These are phyloP conservation scores for Moelleriella libera DNA, from an alignment of 2,329 filamentous ascomycete genomes.

Conservation along the genomic window DNA sequence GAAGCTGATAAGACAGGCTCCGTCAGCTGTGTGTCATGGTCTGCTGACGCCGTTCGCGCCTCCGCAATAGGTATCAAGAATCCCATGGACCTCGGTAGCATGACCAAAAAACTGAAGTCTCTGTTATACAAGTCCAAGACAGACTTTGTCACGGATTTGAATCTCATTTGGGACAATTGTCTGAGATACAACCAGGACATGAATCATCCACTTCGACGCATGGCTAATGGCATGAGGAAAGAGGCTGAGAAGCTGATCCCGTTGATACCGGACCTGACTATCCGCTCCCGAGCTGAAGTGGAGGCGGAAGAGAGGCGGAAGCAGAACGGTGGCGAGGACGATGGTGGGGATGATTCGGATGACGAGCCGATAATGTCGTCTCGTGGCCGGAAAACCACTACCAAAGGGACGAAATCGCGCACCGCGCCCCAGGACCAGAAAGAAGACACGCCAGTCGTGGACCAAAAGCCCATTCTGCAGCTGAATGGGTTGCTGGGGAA, in stretches of 20 bases:
- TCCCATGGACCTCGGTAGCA: constrained; percentile 92
- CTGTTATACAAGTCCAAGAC: constrained; percentile 75
- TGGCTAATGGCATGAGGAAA: constrained; percentile 92
- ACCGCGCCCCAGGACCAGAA: constrained; percentile 61
- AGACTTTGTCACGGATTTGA: constrained; percentile 87
- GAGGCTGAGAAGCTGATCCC: constrained; percentile 95
- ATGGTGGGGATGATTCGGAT: constrained; percentile 80
- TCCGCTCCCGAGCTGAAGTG: constrained; percentile 84
- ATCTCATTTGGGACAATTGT: constrained; percentile 95
- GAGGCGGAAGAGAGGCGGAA: constrained; percentile 77
- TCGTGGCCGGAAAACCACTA: constrained; percentile 68
- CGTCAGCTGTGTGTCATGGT: constrained; percentile 1
- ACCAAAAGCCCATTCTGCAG: constrained; percentile 59
- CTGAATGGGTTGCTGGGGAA: constrained; percentile 49
- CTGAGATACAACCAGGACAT: constrained; percentile 89
- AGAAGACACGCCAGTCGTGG: constrained; percentile 64
- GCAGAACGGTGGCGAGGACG: constrained; percentile 72
- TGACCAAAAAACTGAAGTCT: constrained; percentile 93
- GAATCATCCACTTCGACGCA: constrained; percentile 74
- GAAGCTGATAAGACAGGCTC: no score
- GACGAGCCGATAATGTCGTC: constrained; percentile 98
- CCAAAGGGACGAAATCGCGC: constrained; percentile 63
- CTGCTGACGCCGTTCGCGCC: constrained; percentile 10
- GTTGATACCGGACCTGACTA: constrained; percentile 82
- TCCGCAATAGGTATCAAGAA: constrained; percentile 64